These are phyloP conservation scores for Artemisia tridentata DNA, from an alignment of 129 eudicot species.

Conservation along the genomic window DNA sequence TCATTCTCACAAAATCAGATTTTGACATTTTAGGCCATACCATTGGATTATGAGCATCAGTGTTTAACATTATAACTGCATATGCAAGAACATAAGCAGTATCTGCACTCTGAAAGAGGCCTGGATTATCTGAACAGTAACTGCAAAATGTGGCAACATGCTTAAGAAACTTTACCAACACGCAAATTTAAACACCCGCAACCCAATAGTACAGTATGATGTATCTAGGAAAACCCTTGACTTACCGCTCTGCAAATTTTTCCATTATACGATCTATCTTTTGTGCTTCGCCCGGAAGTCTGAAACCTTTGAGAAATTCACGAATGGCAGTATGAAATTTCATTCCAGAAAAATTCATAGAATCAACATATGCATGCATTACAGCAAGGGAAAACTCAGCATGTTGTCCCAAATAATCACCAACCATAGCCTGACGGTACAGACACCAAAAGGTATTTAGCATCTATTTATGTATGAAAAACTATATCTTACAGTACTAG, in stretches of 20 bases:
- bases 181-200: background rate
- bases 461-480: conserved; percentile 7
- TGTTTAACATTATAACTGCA: conserved; percentile 92
- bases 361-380: conserved; percentile 95
- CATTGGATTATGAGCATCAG: conserved; percentile 95
- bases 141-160: conserved; percentile 47
- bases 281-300: conserved; percentile 98
- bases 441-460: conserved; percentile 1
- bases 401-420: conserved; percentile 93
- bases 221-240: background rate
- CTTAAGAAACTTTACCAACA: conserved; percentile 1
- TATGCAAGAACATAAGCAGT: conserved; percentile 94
- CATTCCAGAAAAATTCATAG: conserved; percentile 83
- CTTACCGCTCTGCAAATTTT: conserved; percentile 94
- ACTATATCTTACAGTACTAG: background rate
- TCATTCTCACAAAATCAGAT: conserved; percentile 74
- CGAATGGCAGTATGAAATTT: conserved; percentile 81
- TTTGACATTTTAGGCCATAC: conserved; percentile 96
- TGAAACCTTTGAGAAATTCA: conserved; percentile 83
- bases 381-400: conserved; percentile 91
- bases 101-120: conserved; percentile 86
- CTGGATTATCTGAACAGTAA: conserved; percentile 91
- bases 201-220: too few relatives aligned
- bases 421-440: conserved; percentile 75
- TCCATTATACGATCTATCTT: conserved; percentile 96